These are phyloP conservation scores for Trichoderma brevicompactum DNA, from an alignment of 2,329 filamentous ascomycete genomes.

Conservation along the genomic window DNA sequence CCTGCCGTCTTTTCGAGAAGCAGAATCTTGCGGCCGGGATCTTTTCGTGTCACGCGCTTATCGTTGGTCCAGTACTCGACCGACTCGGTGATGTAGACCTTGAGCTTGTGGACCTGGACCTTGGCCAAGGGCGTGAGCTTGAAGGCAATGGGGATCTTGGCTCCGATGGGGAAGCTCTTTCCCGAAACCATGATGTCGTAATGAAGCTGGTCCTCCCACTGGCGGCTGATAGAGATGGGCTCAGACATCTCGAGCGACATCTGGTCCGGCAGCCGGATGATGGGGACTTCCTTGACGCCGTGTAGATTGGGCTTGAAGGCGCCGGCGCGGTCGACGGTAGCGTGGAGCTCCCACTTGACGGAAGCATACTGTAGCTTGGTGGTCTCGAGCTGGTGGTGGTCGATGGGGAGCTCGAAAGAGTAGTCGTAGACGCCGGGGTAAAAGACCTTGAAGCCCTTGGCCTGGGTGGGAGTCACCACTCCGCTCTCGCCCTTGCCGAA, in stretches of 20 bases:
- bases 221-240: slow-evolving; percentile 89
- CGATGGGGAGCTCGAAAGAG: slow-evolving; percentile 84
- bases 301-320: slow-evolving; percentile 88
- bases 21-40: slow-evolving; percentile 81
- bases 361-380: slow-evolving; percentile 85
- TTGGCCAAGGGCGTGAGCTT: slow-evolving; percentile 92
- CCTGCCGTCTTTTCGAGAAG: slow-evolving; percentile 89
- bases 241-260: slow-evolving; percentile 88
- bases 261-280: slow-evolving; percentile 85
- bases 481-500: slow-evolving; percentile 78
- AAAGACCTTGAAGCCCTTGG: slow-evolving; percentile 84
- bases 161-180: slow-evolving; percentile 89
- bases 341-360: slow-evolving; percentile 87
- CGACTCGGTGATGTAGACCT: slow-evolving; percentile 88
- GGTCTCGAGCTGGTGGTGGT: slow-evolving; percentile 86
- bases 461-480: slow-evolving; percentile 61
- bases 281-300: slow-evolving; percentile 77
- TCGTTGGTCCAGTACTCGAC: slow-evolving; percentile 90
- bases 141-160: slow-evolving; percentile 89
- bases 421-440: slow-evolving; percentile 71
- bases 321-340: slow-evolving; percentile 81
- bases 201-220: slow-evolving; percentile 93
- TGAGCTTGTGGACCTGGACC: slow-evolving; percentile 90
- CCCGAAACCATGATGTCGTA: slow-evolving; percentile 97
- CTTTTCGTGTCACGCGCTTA: slow-evolving; percentile 81